Conservation (phyloP, 164 flowering plant species). For the Litsea cubeba region DNA sequence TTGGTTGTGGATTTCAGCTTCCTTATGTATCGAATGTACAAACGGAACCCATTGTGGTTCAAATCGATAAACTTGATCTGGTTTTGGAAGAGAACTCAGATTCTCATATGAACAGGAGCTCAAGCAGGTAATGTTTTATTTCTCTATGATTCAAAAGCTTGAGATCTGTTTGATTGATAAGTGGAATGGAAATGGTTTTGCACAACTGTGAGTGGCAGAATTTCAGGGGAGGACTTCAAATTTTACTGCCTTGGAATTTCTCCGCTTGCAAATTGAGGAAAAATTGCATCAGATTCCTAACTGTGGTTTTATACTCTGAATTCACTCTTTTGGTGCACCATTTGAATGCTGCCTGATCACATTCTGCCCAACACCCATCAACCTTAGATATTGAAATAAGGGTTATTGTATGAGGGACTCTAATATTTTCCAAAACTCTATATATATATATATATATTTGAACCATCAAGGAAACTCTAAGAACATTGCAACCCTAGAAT, state of each 20-base stretch:
- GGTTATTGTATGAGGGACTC: neutral
- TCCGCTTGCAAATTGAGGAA: neutral
- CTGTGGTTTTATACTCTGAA: neutral
- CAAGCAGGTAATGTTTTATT: constrained; percentile 40
- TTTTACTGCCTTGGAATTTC: neutral
- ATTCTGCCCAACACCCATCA: neutral
- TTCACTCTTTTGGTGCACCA: too few relatives aligned
- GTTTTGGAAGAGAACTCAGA: constrained; percentile 85
- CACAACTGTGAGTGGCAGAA: neutral
- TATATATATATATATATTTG: too few relatives aligned
- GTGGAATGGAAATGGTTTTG: neutral
- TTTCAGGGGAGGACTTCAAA: too few relatives aligned
- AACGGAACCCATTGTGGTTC: constrained; percentile 82
- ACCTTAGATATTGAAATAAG: neutral
- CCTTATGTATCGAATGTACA: constrained; percentile 87
- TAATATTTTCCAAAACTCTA: too few relatives aligned
- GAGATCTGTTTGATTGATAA: neutral
- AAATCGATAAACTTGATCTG: constrained; percentile 84
- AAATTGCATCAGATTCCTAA: neutral
- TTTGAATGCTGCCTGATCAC: neutral
- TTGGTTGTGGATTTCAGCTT: constrained; percentile 38
- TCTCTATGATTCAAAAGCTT: neutral
- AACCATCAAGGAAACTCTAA: neutral
- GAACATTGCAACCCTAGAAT: neutral
- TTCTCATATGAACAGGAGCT: constrained; percentile 33